phyloP scores from a whole-genome alignment of 2,329 filamentous ascomycete species.

The Fusarium circinatum region DNA sequence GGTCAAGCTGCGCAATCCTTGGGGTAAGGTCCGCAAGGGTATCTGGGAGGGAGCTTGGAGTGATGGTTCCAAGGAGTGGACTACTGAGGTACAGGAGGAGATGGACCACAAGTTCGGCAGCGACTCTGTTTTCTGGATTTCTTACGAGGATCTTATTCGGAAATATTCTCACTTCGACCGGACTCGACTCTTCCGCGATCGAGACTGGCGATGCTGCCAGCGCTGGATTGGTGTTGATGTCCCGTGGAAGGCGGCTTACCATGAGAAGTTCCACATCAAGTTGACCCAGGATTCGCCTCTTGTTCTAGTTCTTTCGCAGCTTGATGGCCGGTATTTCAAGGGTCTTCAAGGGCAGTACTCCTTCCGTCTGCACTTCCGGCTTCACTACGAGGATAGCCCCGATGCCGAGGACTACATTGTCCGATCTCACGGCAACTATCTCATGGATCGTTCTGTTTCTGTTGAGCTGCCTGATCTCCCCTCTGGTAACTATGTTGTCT shows the following conservation, averaged over 20 bases:
- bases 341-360: constrained; percentile 69
- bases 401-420: constrained; percentile 69
- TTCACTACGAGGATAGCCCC: constrained; percentile 59
- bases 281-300: constrained; percentile 66
- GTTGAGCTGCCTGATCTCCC: constrained; percentile 66
- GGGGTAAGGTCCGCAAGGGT: constrained; percentile 67
- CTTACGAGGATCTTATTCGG: constrained; percentile 69
- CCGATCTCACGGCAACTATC: constrained; percentile 66
- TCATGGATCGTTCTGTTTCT: constrained; percentile 68
- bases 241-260: constrained; percentile 70
- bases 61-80: constrained; percentile 71
- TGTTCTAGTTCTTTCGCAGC: constrained; percentile 69
- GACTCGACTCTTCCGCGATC: constrained; percentile 68
- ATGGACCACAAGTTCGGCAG: constrained; percentile 69
- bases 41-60: constrained; percentile 70
- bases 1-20: constrained; percentile 69
- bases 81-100: constrained; percentile 65
- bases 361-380: constrained; percentile 61
- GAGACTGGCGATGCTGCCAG: constrained; percentile 66
- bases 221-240: constrained; percentile 72
- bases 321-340: constrained; percentile 70
- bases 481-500: constrained; percentile 66
- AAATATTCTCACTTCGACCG: constrained; percentile 71
- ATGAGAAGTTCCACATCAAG: constrained; percentile 69
- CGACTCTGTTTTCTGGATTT: constrained; percentile 73